phyloP scores from a whole-genome alignment of 1,139 yeast species.

The Taphrina wiesneri region DNA sequence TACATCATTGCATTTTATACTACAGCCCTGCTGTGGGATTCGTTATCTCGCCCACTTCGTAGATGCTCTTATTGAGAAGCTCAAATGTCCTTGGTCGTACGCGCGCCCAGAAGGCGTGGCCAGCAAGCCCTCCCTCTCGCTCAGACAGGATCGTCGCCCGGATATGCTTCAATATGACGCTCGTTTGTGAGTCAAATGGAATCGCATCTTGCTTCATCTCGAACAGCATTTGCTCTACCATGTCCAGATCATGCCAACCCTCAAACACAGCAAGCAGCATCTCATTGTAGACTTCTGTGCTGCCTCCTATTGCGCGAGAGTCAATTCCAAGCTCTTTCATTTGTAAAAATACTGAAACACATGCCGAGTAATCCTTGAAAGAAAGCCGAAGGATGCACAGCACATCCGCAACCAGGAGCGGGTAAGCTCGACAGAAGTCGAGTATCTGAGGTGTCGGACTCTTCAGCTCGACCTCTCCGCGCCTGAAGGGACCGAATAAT shows the following conservation, averaged over 20 bases:
- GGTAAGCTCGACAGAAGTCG: constrained; percentile 38
- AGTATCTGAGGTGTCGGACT: constrained; percentile 36
- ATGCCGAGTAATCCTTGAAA: constrained; percentile 48
- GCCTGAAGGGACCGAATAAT: constrained; percentile 37
- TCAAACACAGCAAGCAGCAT: constrained; percentile 49
- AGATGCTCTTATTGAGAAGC: neutral
- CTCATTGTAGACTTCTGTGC: constrained; percentile 49
- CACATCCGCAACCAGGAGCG: constrained; percentile 40
- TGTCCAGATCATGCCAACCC: constrained; percentile 47
- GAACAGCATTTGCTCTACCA: constrained; percentile 46
- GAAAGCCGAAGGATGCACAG: constrained; percentile 42
- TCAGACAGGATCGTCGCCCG: constrained; percentile 39
- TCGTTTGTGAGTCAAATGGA: constrained; percentile 47
- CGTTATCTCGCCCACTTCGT: neutral
- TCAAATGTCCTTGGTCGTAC: neutral
- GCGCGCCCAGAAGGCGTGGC: neutral
- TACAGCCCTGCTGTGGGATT: neutral
- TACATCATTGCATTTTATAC: neutral
- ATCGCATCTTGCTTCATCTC: constrained; percentile 49
- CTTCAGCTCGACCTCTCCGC: constrained; percentile 35
- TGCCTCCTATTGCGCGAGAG: constrained; percentile 49
- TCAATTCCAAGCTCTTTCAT: constrained; percentile 47
- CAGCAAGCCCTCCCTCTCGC: neutral
- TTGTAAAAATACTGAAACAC: constrained; percentile 48
- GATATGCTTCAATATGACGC: constrained; percentile 43